Conservation (phyloP, 2,329 filamentous ascomycete species). For the Elsinoe necatrix region DNA sequence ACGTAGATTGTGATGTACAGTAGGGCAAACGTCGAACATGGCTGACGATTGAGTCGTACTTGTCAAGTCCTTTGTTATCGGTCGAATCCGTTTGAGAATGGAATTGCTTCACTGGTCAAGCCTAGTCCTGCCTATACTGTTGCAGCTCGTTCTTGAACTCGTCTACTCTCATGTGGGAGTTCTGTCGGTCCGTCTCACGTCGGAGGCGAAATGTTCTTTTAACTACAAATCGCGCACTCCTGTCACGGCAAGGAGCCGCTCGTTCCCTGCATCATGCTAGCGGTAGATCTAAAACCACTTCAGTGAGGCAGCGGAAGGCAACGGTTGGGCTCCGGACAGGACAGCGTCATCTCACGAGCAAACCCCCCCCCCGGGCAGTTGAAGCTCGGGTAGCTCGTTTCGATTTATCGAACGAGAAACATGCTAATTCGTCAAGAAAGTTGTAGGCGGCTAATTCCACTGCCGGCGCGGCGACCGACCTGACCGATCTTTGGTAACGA, state of each 20-base stretch:
- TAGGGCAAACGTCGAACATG: conserved; percentile 6
- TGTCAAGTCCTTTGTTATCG: background rate
- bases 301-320: conserved; percentile 2
- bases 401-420: conserved; percentile 12
- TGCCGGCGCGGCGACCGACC: background rate
- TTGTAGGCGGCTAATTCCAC: background rate
- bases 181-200: conserved; percentile 5
- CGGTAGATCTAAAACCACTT: conserved; percentile 4
- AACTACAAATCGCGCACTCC: conserved; percentile 9
- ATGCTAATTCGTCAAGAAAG: background rate
- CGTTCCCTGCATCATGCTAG: conserved; percentile 11
- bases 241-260: conserved; percentile 12
- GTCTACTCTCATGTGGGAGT: background rate
- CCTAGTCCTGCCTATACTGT: background rate
- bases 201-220: background rate
- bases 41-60: background rate
- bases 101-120: background rate
- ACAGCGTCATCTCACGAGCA: conserved; percentile 7
- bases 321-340: conserved; percentile 2
- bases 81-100: background rate
- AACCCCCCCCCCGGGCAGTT: conserved; percentile 4
- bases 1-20: conserved; percentile 12
- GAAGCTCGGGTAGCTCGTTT: background rate
- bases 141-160: background rate
- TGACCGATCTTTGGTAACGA: background rate